Conservation (phyloP, 2,329 filamentous ascomycete species). For the Stemphylium vesicarium region DNA sequence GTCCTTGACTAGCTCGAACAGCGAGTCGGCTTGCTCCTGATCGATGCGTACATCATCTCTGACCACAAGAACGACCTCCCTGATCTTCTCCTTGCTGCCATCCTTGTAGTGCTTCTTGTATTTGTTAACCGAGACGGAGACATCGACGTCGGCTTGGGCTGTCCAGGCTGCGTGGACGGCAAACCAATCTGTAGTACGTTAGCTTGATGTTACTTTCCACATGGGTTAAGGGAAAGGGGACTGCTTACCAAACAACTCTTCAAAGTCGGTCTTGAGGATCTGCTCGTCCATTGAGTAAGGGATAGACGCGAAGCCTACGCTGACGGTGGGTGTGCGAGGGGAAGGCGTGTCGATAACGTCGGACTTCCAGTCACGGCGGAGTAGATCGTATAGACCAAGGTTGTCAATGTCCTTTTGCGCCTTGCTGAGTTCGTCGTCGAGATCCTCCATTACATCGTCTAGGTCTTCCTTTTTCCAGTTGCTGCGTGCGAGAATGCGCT, state of each 20-base stretch:
- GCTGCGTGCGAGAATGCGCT: slow-evolving; percentile 52
- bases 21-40: slow-evolving; percentile 51
- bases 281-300: slow-evolving; percentile 56
- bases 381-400: slow-evolving; percentile 53
- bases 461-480: slow-evolving; percentile 51
- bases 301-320: slow-evolving; percentile 55
- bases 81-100: slow-evolving; percentile 54
- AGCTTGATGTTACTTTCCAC: not conserved
- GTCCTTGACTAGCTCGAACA: slow-evolving; percentile 50
- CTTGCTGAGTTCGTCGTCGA: slow-evolving; percentile 49
- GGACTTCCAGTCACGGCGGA: slow-evolving; percentile 57
- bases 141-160: slow-evolving; percentile 53
- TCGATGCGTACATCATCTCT: slow-evolving; percentile 55
- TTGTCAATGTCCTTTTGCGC: slow-evolving; percentile 54
- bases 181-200: slow-evolving; percentile 49
- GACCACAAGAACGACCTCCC: slow-evolving; percentile 56
- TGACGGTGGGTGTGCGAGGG: slow-evolving; percentile 55
- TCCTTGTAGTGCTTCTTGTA: slow-evolving; percentile 52
- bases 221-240: too few relatives aligned
- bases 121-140: slow-evolving; percentile 55
- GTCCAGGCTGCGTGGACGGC: slow-evolving; percentile 58
- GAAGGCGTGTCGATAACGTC: slow-evolving; percentile 57
- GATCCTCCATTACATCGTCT: slow-evolving; percentile 51
- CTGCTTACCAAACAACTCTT: slow-evolving; percentile 49
- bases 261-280: slow-evolving; percentile 55